Percentiles rank a stretch among this genome's conserved stretches.
phyloP scores from a whole-genome alignment of 805 yeast genomes.

The Schizosaccharomyces osmophilus region DNA sequence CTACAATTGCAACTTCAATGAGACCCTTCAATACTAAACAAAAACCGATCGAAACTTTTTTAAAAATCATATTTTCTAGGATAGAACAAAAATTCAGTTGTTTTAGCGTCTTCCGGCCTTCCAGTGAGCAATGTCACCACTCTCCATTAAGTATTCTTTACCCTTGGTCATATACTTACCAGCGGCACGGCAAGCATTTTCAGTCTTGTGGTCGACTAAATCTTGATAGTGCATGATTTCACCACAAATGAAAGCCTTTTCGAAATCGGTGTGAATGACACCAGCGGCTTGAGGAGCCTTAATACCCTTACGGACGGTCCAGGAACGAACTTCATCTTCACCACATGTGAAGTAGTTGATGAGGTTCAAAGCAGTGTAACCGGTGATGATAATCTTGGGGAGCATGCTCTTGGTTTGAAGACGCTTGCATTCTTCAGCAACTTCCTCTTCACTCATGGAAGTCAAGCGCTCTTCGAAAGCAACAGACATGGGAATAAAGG shows the following conservation, averaged over 20 bases:
- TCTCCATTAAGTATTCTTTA: constrained; percentile 82
- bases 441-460: constrained; percentile 61
- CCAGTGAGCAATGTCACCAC: constrained; percentile 68
- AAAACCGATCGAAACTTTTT: no score
- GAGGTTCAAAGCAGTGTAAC: constrained; percentile 68
- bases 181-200: constrained; percentile 53
- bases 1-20: no score
- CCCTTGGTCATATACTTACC: constrained; percentile 85
- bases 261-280: constrained; percentile 85
- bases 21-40: no score
- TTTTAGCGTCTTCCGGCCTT: background rate
- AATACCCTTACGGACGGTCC: constrained; percentile 84
- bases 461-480: constrained; percentile 80
- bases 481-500: constrained; percentile 81
- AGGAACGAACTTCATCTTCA: constrained; percentile 87
- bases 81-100: background rate
- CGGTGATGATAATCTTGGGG: constrained; percentile 62
- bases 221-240: constrained; percentile 74
- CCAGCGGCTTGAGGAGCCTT: constrained; percentile 98
- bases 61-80: no score
- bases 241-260: constrained; percentile 84
- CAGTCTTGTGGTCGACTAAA: constrained; percentile 53
- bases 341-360: constrained; percentile 93
- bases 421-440: constrained; percentile 48
- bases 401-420: constrained; percentile 56